phyloP scores from a whole-genome alignment of 768 basidiomycete genomes.

The Boletus patriciae region DNA sequence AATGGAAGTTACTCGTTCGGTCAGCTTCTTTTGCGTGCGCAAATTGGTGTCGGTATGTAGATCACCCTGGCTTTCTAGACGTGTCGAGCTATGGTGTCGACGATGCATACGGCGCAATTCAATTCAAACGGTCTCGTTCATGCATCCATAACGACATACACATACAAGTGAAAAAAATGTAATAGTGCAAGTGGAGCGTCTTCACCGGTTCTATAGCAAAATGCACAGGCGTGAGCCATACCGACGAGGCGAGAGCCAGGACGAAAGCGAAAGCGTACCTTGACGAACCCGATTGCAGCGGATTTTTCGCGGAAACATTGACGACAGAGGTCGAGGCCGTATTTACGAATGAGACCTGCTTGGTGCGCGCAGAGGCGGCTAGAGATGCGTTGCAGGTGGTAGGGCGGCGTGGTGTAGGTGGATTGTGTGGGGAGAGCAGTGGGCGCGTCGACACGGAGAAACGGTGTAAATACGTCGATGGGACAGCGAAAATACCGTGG shows the following conservation, averaged over 20 bases:
- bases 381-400: neutral
- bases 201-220: constrained; percentile 45
- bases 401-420: too few relatives aligned
- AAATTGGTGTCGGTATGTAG: too few relatives aligned
- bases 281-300: constrained; percentile 88
- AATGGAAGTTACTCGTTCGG: too few relatives aligned
- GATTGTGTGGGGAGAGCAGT: too few relatives aligned
- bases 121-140: neutral
- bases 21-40: too few relatives aligned
- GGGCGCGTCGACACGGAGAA: too few relatives aligned
- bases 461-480: neutral
- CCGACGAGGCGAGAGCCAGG: neutral
- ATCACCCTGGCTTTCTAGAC: too few relatives aligned
- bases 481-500: neutral
- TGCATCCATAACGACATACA: constrained; percentile 18
- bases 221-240: neutral
- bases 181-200: neutral
- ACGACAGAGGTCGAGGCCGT: constrained; percentile 95
- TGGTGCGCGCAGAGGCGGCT: constrained; percentile 97
- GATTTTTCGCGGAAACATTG: constrained; percentile 99
- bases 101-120: too few relatives aligned
- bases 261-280: constrained; percentile 55
- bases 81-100: too few relatives aligned
- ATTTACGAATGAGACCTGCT: constrained; percentile 97
- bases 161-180: neutral